Evolutionary conservation across 2,329 filamentous ascomycete genomes (phyloP).

Genomic region (Cryphonectria carpinicola): DNA sequence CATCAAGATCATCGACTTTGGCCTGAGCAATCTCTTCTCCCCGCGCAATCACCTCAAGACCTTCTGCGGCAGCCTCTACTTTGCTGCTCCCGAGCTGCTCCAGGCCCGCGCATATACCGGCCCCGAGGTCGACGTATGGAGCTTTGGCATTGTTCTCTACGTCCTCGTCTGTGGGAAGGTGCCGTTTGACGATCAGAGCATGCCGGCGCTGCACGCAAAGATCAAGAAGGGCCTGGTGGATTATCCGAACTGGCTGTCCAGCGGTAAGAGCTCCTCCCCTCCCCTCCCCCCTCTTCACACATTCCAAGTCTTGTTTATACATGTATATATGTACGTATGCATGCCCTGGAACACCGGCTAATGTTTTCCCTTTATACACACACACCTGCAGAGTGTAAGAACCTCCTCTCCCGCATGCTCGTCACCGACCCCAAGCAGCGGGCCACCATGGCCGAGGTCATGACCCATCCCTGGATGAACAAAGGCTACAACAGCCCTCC

Average conservation of each 20-base stretch:
- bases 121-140: conserved; percentile 97
- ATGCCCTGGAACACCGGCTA: neutral
- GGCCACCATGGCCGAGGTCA: conserved; percentile 86
- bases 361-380: neutral
- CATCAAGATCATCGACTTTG: conserved; percentile 99
- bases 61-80: conserved; percentile 97
- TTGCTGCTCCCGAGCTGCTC: conserved; percentile 91
- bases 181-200: conserved; percentile 98
- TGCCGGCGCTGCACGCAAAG: conserved; percentile 97
- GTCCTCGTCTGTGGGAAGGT: conserved; percentile 97
- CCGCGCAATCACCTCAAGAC: conserved; percentile 87
- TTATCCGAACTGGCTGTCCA: conserved; percentile 90
- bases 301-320: neutral
- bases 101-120: conserved; percentile 95
- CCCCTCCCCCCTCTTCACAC: too few species aligned
- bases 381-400: conserved; percentile 75
- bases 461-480: conserved; percentile 93
- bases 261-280: conserved; percentile 64
- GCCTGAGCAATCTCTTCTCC: conserved; percentile 92
- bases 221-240: conserved; percentile 98
- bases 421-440: conserved; percentile 90
- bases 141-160: conserved; percentile 97
- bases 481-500: conserved; percentile 87
- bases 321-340: neutral
- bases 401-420: conserved; percentile 91